phyloP scores from a whole-genome alignment of 108 stramenopile genomes.

The Skeletonema tropicum region DNA sequence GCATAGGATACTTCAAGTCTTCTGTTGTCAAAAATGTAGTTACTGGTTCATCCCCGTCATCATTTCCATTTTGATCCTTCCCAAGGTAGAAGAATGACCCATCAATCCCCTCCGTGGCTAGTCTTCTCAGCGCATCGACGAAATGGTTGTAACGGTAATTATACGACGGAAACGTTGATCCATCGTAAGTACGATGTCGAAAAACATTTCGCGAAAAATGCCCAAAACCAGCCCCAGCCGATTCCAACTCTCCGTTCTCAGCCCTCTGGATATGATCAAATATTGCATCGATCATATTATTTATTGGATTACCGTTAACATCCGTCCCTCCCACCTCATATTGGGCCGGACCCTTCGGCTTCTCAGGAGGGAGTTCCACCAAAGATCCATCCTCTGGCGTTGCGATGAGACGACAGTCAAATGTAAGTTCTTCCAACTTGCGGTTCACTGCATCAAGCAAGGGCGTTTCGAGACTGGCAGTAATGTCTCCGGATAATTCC shows the following conservation, averaged over 20 bases:
- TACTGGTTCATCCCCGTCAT: neutral
- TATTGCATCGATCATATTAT: conserved; percentile 22
- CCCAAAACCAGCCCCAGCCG: conserved; percentile 19
- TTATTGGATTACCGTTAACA: neutral
- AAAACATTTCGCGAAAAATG: conserved; percentile 28
- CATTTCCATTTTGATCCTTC: conserved; percentile 18
- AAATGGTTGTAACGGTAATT: conserved; percentile 38
- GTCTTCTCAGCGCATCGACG: conserved; percentile 25
- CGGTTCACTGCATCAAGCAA: conserved; percentile 42
- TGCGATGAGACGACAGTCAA: conserved; percentile 35
- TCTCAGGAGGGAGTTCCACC: conserved; percentile 32
- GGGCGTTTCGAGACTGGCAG: conserved; percentile 27
- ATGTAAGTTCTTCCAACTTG: conserved; percentile 47
- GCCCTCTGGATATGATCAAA: conserved; percentile 30
- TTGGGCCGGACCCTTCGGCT: conserved; percentile 38
- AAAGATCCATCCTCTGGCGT: conserved; percentile 36
- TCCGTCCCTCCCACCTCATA: conserved; percentile 7
- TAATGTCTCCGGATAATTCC: conserved; percentile 36
- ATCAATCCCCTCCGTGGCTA: conserved; percentile 34
- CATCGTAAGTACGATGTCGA: conserved; percentile 35
- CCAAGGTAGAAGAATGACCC: conserved; percentile 38
- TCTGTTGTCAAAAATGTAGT: conserved; percentile 1
- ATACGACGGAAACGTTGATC: conserved; percentile 40
- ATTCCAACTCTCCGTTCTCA: conserved; percentile 34
- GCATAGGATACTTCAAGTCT: neutral